These are phyloP conservation scores for Metarhizium humberi DNA, from an alignment of 2,329 filamentous ascomycete species.

Conservation along the genomic window DNA sequence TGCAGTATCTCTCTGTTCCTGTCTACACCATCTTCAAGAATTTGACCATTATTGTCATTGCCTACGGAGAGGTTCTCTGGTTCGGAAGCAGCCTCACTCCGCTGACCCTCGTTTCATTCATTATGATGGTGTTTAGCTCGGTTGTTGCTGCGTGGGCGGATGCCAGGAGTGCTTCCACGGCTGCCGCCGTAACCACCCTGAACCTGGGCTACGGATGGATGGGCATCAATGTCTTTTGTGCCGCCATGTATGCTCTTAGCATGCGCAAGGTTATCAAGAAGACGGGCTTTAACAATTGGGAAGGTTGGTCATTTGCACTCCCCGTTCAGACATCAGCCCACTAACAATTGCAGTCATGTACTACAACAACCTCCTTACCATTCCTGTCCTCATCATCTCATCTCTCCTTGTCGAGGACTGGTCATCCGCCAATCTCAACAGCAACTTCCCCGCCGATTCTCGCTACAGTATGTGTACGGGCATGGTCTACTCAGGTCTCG, in stretches of 20 bases:
- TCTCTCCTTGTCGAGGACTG: constrained; percentile 86
- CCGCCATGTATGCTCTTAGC: constrained; percentile 75
- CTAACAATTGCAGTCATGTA: constrained; percentile 69
- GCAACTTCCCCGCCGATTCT: constrained; percentile 76
- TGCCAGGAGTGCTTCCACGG: constrained; percentile 56
- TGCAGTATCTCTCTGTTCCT: constrained; percentile 93
- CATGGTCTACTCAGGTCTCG: constrained; percentile 91
- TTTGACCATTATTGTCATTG: constrained; percentile 95
- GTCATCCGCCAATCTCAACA: constrained; percentile 72
- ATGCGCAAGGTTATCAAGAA: constrained; percentile 99
- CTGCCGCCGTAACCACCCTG: constrained; percentile 71
- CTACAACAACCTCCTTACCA: constrained; percentile 98
- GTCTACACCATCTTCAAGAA: constrained; percentile 99
- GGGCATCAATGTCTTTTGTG: constrained; percentile 92
- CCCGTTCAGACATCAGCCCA: not conserved
- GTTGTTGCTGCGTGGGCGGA: constrained; percentile 95
- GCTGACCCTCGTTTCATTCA: constrained; percentile 85
- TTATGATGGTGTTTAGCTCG: constrained; percentile 92
- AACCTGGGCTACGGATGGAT: constrained; percentile 98
- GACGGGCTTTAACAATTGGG: constrained; percentile 99
- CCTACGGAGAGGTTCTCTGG: constrained; percentile 96
- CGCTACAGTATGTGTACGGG: constrained; percentile 74
- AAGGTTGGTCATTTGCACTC: constrained; percentile 60
- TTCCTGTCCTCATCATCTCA: constrained; percentile 76
- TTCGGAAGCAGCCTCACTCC: constrained; percentile 91